phyloP scores from a whole-genome alignment of 2,329 filamentous ascomycete species.

The Monilinia aucupariae region DNA sequence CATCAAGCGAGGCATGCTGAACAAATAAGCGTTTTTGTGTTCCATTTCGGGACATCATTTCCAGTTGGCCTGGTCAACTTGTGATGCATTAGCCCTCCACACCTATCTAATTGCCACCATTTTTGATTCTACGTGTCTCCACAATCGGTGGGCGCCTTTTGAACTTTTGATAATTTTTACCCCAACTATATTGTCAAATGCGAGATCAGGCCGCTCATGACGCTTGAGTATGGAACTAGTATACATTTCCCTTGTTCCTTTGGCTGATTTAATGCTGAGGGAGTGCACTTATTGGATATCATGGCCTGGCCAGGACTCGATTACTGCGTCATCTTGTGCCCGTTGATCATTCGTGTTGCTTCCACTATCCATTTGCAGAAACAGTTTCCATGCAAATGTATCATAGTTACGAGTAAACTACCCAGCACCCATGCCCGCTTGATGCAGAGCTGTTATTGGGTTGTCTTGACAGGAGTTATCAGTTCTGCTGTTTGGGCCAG shows the following conservation, averaged over 20 bases:
- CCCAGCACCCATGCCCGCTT: slow-evolving; percentile 22
- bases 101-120: slow-evolving; percentile 32
- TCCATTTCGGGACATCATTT: slow-evolving; percentile 35
- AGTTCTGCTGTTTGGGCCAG: slow-evolving; percentile 21
- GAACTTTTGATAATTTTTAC: slow-evolving; percentile 28
- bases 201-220: slow-evolving; percentile 21
- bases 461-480: slow-evolving; percentile 21
- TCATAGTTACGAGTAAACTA: slow-evolving; percentile 19
- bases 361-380: slow-evolving; percentile 39
- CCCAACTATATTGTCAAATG: slow-evolving; percentile 20
- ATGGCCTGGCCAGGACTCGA: slow-evolving; percentile 21
- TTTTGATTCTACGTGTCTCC: slow-evolving; percentile 33
- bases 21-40: slow-evolving; percentile 26
- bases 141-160: slow-evolving; percentile 24
- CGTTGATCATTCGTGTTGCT: slow-evolving; percentile 19
- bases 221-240: slow-evolving; percentile 19
- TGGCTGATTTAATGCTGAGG: slow-evolving; percentile 23
- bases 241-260: slow-evolving; percentile 16
- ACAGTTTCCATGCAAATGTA: slow-evolving; percentile 39
- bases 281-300: slow-evolving; percentile 24
- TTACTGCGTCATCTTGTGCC: slow-evolving; percentile 15
- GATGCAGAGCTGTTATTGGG: slow-evolving; percentile 18
- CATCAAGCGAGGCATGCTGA: slow-evolving; percentile 24
- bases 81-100: slow-evolving; percentile 34
- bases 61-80: slow-evolving; percentile 27